Conservation (phyloP, 2,329 filamentous ascomycete species). For the Phyllachora maydis region DNA sequence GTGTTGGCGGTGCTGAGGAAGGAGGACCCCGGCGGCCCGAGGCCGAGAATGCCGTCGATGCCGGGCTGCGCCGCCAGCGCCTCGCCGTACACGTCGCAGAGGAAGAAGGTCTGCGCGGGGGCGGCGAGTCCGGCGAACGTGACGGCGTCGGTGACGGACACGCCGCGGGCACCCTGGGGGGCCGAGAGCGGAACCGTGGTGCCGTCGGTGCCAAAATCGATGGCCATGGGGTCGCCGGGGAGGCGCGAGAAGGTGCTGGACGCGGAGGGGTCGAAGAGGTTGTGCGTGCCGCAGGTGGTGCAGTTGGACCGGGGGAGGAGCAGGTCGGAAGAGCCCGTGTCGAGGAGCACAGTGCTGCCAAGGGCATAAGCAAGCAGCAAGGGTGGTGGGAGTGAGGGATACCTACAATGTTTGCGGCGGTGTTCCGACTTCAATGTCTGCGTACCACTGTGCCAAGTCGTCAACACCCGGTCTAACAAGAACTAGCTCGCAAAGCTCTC, state of each 20-base stretch:
- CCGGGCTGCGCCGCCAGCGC: conserved; percentile 8
- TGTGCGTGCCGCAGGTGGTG: conserved; percentile 7
- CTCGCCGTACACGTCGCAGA: conserved; percentile 10
- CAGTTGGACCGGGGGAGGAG: conserved; percentile 10
- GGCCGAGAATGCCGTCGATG: conserved; percentile 14
- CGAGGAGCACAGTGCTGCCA: conserved; percentile 11
- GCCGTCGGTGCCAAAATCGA: conserved; percentile 9
- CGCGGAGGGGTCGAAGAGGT: conserved; percentile 8
- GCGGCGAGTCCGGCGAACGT: conserved; percentile 7
- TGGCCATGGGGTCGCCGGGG: conserved; percentile 4
- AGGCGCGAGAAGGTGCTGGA: conserved; percentile 10
- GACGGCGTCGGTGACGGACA: conserved; percentile 10
- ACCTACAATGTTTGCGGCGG: conserved; percentile 1
- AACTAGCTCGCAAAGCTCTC: too few species aligned
- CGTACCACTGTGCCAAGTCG: too few species aligned
- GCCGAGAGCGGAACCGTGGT: conserved; percentile 9
- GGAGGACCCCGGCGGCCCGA: conserved; percentile 6
- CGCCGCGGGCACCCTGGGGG: conserved; percentile 8
- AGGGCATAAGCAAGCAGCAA: background rate
- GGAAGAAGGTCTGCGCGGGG: conserved; percentile 9
- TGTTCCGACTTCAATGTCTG: background rate
- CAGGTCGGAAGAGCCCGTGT: conserved; percentile 11
- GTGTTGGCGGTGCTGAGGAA: too few species aligned
- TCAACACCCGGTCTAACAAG: too few species aligned
- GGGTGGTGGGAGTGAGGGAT: background rate